Base-by-base conservation (phyloP, 179 eudicot species). In the Silene vulgaris region DNA sequence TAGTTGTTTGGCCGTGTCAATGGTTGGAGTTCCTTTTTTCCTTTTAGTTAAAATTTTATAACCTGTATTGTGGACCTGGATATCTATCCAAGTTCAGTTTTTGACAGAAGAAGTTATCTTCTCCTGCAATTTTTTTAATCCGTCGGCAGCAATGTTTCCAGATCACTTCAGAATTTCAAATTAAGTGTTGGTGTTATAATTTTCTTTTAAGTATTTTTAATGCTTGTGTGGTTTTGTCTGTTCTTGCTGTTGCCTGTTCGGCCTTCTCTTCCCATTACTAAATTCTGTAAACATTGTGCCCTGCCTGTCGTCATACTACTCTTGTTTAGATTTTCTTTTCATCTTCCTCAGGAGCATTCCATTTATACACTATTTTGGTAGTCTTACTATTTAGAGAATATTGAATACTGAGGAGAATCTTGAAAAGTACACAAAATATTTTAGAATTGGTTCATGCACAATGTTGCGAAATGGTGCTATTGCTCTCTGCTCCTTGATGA, bases 161-260 rank as follows among this genome's bases (percentile, higher is more conserved):
- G 6, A 66, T 66, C 50, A 26, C 4, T 40, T 13, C 32, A 69
- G 13, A 43, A 63, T 11, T 20, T 13, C 32, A 45, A 2, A 20
- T 69, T 45, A 69, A 7, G 72, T 43, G 56, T 23, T 43, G 5
- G 7, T 20, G 21, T 43, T 8, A 35, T 19, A 52, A 16, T 69
- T 32, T 43, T 67, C 40, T 67, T 37, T 14, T 35, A 67, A 37
- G 37, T 67, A 35, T 13, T 66, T 66, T n/a, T 37, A 29, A 30
- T 65, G 45, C 8, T 14, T 16, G 23, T 32, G 19, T 67, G 3
- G 21, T 67, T 67, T 37, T 67, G 50, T 67, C 50, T n/a, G 35
- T 32, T 67, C 69, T 40, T 40, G 16, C 21, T 68, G 71, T 43
- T 69, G 72, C 12, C 45, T 37, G 71, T 43, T 69, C 57, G 72